Conservation (phyloP, 2,329 filamentous ascomycete species). For the Domatiomyces catenatus region DNA sequence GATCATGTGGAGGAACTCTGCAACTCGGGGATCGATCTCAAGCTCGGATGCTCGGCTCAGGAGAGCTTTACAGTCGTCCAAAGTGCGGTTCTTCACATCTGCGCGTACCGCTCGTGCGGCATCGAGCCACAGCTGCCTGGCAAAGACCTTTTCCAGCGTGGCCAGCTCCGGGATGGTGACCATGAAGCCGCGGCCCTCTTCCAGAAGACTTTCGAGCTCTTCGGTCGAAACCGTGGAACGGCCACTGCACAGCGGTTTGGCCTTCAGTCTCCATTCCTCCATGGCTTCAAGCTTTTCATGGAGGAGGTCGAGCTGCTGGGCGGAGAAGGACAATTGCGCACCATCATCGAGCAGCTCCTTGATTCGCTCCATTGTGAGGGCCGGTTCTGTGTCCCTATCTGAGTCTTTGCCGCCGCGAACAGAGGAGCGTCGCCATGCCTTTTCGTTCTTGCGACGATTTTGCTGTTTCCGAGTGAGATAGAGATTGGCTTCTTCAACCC, state of each 20-base stretch:
- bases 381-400: constrained; percentile 66
- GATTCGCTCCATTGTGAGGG: constrained; percentile 69
- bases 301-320: constrained; percentile 72
- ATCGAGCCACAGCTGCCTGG: constrained; percentile 79
- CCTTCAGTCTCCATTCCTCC: constrained; percentile 66
- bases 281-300: constrained; percentile 76
- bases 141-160: constrained; percentile 60
- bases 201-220: constrained; percentile 79
- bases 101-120: constrained; percentile 52
- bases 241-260: constrained; percentile 53
- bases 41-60: constrained; percentile 64
- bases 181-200: constrained; percentile 76
- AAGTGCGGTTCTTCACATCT: constrained; percentile 50
- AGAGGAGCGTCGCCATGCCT: constrained; percentile 57
- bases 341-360: constrained; percentile 69
- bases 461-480: constrained; percentile 97
- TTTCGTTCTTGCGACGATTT: constrained; percentile 88
- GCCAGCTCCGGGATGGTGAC: constrained; percentile 84
- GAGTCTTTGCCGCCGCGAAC: constrained; percentile 68
- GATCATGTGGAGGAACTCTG: constrained; percentile 59
- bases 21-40: constrained; percentile 63
- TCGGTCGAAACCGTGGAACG: constrained; percentile 47
- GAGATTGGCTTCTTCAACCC: constrained; percentile 91
- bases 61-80: constrained; percentile 64
- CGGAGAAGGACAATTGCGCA: constrained; percentile 80